Percentiles rank a stretch among this genome's conserved stretches.
Conservation (phyloP, 2,329 filamentous ascomycete genomes). For the Trichoderma simmonsii region DNA sequence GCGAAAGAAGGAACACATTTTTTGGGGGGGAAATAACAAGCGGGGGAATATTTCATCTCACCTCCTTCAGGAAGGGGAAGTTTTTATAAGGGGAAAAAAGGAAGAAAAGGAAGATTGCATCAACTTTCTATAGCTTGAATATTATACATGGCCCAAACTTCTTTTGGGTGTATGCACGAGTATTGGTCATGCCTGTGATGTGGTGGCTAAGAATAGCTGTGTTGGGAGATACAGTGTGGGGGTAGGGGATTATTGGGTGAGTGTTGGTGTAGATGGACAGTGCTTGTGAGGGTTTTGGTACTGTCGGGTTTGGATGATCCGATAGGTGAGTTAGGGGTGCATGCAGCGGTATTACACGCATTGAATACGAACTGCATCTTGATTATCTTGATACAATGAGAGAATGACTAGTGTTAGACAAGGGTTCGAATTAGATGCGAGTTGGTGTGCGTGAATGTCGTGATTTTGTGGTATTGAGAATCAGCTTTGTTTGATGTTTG, state of each 20-base stretch:
- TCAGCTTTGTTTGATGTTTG: neutral
- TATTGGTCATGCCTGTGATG: neutral
- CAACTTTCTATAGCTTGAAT: neutral
- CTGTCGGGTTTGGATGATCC: neutral
- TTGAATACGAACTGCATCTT: neutral
- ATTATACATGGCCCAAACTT: neutral
- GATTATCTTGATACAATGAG: neutral
- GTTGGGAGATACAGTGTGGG: neutral
- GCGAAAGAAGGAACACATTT: neutral
- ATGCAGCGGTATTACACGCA: neutral
- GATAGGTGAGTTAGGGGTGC: neutral
- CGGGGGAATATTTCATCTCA: neutral
- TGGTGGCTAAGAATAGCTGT: constrained; percentile 3
- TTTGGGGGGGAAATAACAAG: neutral
- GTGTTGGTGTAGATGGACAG: neutral
- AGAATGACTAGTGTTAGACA: neutral
- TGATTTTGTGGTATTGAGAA: neutral
- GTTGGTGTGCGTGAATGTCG: neutral
- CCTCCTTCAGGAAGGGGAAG: neutral
- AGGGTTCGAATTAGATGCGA: accelerated
- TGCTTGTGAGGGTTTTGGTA: neutral
- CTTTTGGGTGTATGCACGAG: neutral
- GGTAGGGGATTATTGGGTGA: neutral
- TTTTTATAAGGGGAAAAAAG: neutral
- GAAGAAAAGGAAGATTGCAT: neutral